Evolutionary conservation across 208 protist genomes (phyloP).

Genomic region (Leishmania lainsoni): DNA sequence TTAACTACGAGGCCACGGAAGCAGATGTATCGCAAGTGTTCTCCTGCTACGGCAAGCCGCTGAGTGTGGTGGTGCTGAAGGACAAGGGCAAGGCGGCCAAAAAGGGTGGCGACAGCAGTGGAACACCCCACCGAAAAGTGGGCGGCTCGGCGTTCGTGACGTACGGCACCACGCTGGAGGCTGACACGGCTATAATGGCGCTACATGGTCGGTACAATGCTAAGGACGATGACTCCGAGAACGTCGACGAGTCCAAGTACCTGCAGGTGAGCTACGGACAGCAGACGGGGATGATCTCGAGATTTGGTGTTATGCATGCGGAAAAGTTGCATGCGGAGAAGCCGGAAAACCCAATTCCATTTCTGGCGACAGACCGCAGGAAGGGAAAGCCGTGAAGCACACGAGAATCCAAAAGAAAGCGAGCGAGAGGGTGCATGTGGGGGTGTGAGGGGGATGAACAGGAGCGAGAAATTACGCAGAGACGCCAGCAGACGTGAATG

Average conservation of each 20-base stretch:
- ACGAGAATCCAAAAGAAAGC: background rate
- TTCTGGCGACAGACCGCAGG: conserved; percentile 20
- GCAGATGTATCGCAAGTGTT: conserved; percentile 63
- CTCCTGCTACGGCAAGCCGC: conserved; percentile 68
- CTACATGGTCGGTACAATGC: conserved; percentile 68
- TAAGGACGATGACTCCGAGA: conserved; percentile 40
- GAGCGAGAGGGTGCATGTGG: background rate
- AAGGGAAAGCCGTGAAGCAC: background rate
- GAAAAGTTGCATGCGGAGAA: conserved; percentile 39
- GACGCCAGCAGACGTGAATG: background rate
- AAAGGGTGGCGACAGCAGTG: background rate
- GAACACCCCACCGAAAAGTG: conserved; percentile 33
- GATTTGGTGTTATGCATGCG: conserved; percentile 49
- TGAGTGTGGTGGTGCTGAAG: conserved; percentile 69
- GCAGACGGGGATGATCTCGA: conserved; percentile 52
- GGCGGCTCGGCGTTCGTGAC: conserved; percentile 71
- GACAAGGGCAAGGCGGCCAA: conserved; percentile 28
- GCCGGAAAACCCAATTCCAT: conserved; percentile 55
- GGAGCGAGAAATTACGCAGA: background rate
- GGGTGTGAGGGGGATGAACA: too few relatives aligned
- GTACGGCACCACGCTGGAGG: conserved; percentile 64
- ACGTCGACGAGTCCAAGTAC: conserved; percentile 35
- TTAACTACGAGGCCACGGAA: conserved; percentile 73
- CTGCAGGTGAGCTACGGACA: conserved; percentile 69
- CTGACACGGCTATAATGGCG: conserved; percentile 68